phyloP scores from a whole-genome alignment of 805 yeast species.

The Cephaloascus albidus region DNA sequence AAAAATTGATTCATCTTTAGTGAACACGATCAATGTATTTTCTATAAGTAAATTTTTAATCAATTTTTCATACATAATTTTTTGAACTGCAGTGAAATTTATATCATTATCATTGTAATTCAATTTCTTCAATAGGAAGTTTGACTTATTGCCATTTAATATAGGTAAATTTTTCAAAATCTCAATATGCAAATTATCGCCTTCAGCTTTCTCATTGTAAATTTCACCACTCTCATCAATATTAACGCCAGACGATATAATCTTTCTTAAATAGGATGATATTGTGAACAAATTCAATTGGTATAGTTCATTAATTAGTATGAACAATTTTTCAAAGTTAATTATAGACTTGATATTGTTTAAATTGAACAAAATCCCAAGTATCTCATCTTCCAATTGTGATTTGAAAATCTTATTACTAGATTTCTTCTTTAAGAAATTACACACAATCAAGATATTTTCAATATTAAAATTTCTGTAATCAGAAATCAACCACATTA shows the following conservation, averaged over 20 bases:
- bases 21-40: too few species aligned
- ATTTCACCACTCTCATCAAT: neutral
- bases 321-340: slow-evolving; percentile 20
- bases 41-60: neutral
- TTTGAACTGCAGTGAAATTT: neutral
- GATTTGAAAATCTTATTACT: slow-evolving; percentile 27
- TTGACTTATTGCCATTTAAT: slow-evolving; percentile 43
- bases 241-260: slow-evolving; percentile 81
- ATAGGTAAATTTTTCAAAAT: slow-evolving; percentile 54
- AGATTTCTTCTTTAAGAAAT: slow-evolving; percentile 24
- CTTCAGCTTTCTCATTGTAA: slow-evolving; percentile 5
- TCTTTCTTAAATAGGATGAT: slow-evolving; percentile 63
- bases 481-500: slow-evolving; percentile 30
- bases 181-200: slow-evolving; percentile 35
- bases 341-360: slow-evolving; percentile 10
- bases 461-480: slow-evolving; percentile 23
- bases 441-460: slow-evolving; percentile 27
- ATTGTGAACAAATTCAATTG: slow-evolving; percentile 41
- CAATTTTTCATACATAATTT: neutral
- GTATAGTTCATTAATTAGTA: slow-evolving; percentile 43
- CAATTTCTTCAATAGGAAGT: slow-evolving; percentile 43
- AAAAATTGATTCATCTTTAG: neutral
- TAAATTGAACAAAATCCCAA: slow-evolving; percentile 26
- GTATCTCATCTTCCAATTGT: slow-evolving; percentile 32
- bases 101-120: slow-evolving; percentile 1